These are phyloP conservation scores for Aeschynomene evenia DNA, from an alignment of 306 rosid species.

Conservation along the genomic window DNA sequence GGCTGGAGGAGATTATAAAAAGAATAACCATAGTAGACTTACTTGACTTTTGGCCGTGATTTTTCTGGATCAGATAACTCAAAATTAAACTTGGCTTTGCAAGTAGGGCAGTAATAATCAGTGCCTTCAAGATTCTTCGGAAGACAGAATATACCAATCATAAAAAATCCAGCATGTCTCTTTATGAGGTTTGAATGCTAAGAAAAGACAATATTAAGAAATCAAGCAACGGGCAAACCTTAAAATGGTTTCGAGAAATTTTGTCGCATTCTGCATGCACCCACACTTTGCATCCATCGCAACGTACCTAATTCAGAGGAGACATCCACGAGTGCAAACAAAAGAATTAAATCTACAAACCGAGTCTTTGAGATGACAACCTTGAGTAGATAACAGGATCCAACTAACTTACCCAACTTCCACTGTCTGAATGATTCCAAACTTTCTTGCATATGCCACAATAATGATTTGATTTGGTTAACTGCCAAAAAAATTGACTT, in stretches of 20 bases:
- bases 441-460: slow-evolving; percentile 98
- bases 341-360: slow-evolving; percentile 15
- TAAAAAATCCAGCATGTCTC: slow-evolving; percentile 31
- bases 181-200: slow-evolving; percentile 23
- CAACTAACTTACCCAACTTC: slow-evolving; percentile 89
- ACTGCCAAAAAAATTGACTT: slow-evolving; percentile 49
- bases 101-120: slow-evolving; percentile 95
- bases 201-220: slow-evolving; percentile 19
- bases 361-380: slow-evolving; percentile 6
- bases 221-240: slow-evolving; percentile 53
- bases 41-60: slow-evolving; percentile 76
- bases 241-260: slow-evolving; percentile 74
- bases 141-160: slow-evolving; percentile 37
- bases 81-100: slow-evolving; percentile 94
- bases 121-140: slow-evolving; percentile 82
- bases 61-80: slow-evolving; percentile 94
- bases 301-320: slow-evolving; percentile 74
- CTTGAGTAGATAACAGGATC: slow-evolving; percentile 17
- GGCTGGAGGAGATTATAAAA: neutral
- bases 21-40: slow-evolving; percentile 36
- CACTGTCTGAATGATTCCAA: slow-evolving; percentile 92
- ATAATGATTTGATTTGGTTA: slow-evolving; percentile 79
- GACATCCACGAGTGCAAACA: slow-evolving; percentile 9
- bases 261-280: slow-evolving; percentile 97
- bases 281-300: slow-evolving; percentile 99